Percentiles rank a stretch among this genome's conserved stretches.
Evolutionary conservation across 768 basidiomycete genomes (phyloP).

Genomic region (Boletus fagicola): DNA sequence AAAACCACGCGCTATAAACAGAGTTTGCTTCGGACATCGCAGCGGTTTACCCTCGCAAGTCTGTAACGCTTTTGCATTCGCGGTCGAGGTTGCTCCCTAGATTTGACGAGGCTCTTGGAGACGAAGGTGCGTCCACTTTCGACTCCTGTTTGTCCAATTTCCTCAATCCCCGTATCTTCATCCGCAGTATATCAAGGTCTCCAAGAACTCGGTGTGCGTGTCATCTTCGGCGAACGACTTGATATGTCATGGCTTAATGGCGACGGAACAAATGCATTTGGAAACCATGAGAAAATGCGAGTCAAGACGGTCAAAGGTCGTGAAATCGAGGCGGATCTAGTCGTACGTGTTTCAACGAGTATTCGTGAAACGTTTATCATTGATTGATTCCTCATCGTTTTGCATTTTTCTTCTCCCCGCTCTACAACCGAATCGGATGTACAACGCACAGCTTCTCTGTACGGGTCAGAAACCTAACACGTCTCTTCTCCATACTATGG

Average conservation of each 20-base stretch:
- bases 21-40: constrained; percentile 67
- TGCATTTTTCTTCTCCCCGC: neutral
- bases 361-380: neutral
- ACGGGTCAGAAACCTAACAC: constrained; percentile 64
- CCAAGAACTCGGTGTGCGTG: constrained; percentile 43
- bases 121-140: constrained; percentile 40
- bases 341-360: constrained; percentile 36
- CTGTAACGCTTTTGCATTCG: constrained; percentile 61
- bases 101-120: constrained; percentile 52
- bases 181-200: constrained; percentile 30
- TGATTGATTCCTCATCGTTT: neutral
- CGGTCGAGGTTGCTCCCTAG: constrained; percentile 50
- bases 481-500: constrained; percentile 41
- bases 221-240: constrained; percentile 54
- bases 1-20: constrained; percentile 20
- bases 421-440: neutral
- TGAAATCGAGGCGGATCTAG: constrained; percentile 50
- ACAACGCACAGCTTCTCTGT: constrained; percentile 46
- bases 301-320: constrained; percentile 50
- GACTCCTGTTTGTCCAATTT: neutral
- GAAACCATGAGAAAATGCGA: constrained; percentile 17
- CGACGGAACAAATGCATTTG: neutral
- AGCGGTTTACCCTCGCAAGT: constrained; percentile 48
- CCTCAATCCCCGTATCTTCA: neutral
- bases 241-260: constrained; percentile 40